These are phyloP conservation scores for Naganishia albida DNA, from an alignment of 1,284 basidiomycete genomes.

Conservation along the genomic window DNA sequence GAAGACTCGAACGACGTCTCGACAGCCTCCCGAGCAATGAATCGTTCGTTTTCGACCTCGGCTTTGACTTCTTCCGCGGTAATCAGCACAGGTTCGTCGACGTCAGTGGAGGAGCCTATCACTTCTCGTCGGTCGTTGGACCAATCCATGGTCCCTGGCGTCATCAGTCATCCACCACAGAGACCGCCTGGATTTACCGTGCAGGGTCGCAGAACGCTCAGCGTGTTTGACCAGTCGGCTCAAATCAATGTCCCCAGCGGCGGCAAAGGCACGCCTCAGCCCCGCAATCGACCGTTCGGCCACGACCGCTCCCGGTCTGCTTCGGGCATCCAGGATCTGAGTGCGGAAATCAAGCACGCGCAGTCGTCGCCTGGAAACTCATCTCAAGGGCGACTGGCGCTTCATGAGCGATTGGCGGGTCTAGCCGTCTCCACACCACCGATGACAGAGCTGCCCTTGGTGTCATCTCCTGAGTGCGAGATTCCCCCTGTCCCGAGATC, in stretches of 20 bases:
- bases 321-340: constrained; percentile 23
- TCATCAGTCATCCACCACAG: constrained; percentile 1
- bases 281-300: constrained; percentile 7
- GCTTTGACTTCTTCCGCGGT: neutral
- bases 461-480: constrained; percentile 18
- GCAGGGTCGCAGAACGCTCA: constrained; percentile 10
- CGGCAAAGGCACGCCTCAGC: neutral
- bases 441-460: constrained; percentile 3
- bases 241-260: neutral
- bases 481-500: constrained; percentile 7
- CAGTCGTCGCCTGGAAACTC: neutral
- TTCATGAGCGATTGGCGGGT: constrained; percentile 13
- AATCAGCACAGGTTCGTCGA: neutral
- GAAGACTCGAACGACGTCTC: neutral
- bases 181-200: constrained; percentile 19
- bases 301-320: constrained; percentile 25
- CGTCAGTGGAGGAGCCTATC: neutral
- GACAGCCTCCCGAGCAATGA: constrained; percentile 4
- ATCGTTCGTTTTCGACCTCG: constrained; percentile 20
- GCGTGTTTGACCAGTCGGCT: constrained; percentile 16
- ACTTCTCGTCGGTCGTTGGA: neutral
- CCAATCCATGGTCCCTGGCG: neutral
- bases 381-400: neutral
- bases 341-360: constrained; percentile 8
- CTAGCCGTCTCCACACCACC: constrained; percentile 21